Percentiles rank a stretch among this genome's conserved stretches.
phyloP scores from a whole-genome alignment of 2,329 filamentous ascomycete genomes.

The Botrytis byssoidea region DNA sequence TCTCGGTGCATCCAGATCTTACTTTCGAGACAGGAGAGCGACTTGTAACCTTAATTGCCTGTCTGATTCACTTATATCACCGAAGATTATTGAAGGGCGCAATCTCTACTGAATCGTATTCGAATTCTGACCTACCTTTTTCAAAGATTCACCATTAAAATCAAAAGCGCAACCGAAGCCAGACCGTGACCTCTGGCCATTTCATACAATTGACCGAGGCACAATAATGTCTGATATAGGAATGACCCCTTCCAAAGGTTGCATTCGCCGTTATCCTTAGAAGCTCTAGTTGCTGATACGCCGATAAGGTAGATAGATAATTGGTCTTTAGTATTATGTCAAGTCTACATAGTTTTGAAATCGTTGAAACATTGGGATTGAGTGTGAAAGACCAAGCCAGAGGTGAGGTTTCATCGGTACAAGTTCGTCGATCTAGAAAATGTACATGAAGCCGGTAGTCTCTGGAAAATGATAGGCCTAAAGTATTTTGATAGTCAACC shows the following conservation, averaged over 20 bases:
- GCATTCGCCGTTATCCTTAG: fast-evolving
- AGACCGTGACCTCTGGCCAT: background rate
- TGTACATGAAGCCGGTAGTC: background rate
- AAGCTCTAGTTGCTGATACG: background rate
- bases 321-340: background rate
- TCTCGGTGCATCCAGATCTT: background rate
- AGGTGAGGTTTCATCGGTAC: background rate
- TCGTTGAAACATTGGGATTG: background rate
- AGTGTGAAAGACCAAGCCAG: background rate
- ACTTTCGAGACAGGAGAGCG: background rate
- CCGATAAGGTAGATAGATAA: fast-evolving
- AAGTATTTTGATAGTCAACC: background rate
- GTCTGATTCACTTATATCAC: background rate
- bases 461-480: no score
- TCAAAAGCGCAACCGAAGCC: background rate
- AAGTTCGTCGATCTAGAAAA: background rate
- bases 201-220: no score
- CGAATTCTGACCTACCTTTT: background rate
- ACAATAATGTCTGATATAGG: no score
- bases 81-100: fast-evolving
- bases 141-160: no score
- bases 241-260: background rate
- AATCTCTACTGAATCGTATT: background rate
- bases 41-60: background rate
- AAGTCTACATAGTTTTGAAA: no score